Evolutionary conservation across 495 filamentous ascomycete genomes (phyloP).

Genomic region (Aspergillus nanangensis): DNA sequence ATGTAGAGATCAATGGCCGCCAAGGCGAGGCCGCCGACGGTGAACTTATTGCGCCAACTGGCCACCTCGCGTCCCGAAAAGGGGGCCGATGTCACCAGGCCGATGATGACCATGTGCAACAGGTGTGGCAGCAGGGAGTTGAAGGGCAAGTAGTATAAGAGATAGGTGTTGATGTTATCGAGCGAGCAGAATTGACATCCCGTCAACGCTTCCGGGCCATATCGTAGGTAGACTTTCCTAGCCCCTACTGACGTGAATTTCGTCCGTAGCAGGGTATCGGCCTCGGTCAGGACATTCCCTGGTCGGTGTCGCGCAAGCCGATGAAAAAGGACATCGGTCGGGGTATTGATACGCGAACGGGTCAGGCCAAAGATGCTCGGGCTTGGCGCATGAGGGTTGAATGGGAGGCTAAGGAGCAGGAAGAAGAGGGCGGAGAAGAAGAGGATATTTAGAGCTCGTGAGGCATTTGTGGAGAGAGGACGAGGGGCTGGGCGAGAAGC

Average conservation of each 20-base stretch:
- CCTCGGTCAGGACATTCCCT: constrained; percentile 44
- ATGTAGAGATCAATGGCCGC: constrained; percentile 61
- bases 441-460: constrained; percentile 57
- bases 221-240: constrained; percentile 76
- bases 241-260: constrained; percentile 67
- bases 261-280: constrained; percentile 58
- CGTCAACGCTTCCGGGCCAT: constrained; percentile 66
- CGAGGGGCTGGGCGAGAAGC: constrained; percentile 51
- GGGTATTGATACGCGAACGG: constrained; percentile 76
- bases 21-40: constrained; percentile 56
- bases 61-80: constrained; percentile 52
- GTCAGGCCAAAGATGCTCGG: constrained; percentile 80
- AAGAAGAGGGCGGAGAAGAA: constrained; percentile 51
- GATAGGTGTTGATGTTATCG: constrained; percentile 65
- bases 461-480: constrained; percentile 34
- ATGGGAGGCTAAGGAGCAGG: constrained; percentile 63
- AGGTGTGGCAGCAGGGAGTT: constrained; percentile 71
- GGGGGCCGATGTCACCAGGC: constrained; percentile 54
- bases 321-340: constrained; percentile 77
- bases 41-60: constrained; percentile 66
- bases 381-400: constrained; percentile 51
- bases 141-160: constrained; percentile 74
- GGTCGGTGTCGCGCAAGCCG: constrained; percentile 65
- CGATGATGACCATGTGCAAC: constrained; percentile 64
- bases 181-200: constrained; percentile 79